These are phyloP conservation scores for Neostapfia colusana DNA, from an alignment of 176 grass and related monocot genomes.

Conservation along the genomic window DNA sequence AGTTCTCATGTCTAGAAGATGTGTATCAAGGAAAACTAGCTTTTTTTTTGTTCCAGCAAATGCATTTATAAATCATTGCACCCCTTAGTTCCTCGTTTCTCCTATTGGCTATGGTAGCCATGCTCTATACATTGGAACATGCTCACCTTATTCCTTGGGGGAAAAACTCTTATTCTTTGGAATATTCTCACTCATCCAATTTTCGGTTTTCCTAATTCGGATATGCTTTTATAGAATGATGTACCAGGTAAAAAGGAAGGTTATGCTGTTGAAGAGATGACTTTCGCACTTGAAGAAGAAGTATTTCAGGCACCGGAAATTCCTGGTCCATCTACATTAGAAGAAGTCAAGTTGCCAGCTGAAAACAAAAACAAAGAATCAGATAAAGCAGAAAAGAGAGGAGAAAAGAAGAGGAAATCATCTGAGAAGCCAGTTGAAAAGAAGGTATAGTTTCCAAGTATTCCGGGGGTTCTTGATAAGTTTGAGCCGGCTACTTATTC, in stretches of 20 bases:
- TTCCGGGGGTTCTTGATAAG: constrained; percentile 23
- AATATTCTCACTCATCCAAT: constrained; percentile 1
- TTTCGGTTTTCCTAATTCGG: background rate
- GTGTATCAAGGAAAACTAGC: background rate
- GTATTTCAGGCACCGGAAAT: constrained; percentile 49
- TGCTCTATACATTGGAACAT: background rate
- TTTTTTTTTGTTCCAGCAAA: background rate
- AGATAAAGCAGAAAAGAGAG: constrained; percentile 58
- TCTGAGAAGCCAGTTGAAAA: constrained; percentile 77
- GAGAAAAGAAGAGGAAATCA: constrained; percentile 67
- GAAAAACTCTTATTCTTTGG: constrained; percentile 6
- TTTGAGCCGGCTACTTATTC: background rate
- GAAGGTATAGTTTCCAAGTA: constrained; percentile 58
- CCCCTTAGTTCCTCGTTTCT: constrained; percentile 10
- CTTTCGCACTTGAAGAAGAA: constrained; percentile 75
- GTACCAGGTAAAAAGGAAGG: constrained; percentile 42
- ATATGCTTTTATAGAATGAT: constrained; percentile 59
- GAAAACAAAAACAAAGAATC: constrained; percentile 48
- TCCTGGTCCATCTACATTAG: constrained; percentile 38
- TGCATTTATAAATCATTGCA: background rate
- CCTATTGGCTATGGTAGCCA: constrained; percentile 1
- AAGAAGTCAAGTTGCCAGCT: constrained; percentile 37
- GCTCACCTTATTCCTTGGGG: constrained; percentile 13
- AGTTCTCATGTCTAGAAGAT: constrained; percentile 15
- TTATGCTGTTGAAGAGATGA: constrained; percentile 91